Percentiles rank a stretch among this genome's conserved stretches.
These are phyloP conservation scores for Hemerocallis citrina DNA, from an alignment of 106 monocot species.

Conservation along the genomic window DNA sequence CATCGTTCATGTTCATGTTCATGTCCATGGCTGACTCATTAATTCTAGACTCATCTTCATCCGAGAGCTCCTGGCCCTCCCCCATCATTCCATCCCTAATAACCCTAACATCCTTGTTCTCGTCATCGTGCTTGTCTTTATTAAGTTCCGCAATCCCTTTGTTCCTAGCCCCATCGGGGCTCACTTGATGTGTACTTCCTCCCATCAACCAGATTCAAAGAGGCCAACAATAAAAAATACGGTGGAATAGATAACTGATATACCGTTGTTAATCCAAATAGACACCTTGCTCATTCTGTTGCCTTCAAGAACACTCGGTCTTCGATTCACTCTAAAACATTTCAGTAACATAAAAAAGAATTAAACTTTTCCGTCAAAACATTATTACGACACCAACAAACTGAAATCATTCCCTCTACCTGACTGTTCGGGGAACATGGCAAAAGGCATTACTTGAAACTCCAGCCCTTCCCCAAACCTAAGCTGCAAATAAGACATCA, in stretches of 20 bases:
- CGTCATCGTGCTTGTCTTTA: constrained; percentile 11
- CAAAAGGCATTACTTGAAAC: too few species aligned
- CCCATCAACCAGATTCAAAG: constrained; percentile 63
- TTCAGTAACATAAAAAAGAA: background rate
- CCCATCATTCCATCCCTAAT: constrained; percentile 11
- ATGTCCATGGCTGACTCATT: constrained; percentile 15
- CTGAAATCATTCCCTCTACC: too few species aligned
- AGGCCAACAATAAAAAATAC: constrained; percentile 17
- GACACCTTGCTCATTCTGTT: constrained; percentile 11
- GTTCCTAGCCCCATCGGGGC: constrained; percentile 7
- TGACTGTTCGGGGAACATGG: too few species aligned
- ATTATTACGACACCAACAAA: too few species aligned
- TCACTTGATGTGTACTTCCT: constrained; percentile 21
- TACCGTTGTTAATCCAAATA: constrained; percentile 1
- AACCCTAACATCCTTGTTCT: constrained; percentile 18
- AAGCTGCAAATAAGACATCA: too few species aligned
- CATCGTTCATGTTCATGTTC: too few species aligned
- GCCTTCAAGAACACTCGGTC: constrained; percentile 1
- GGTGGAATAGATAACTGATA: background rate
- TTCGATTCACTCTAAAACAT: background rate
- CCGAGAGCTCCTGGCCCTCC: constrained; percentile 26
- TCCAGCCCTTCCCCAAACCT: too few species aligned
- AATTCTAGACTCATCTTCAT: constrained; percentile 43
- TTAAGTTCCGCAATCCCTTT: constrained; percentile 17
- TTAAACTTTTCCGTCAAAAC: background rate